phyloP scores from a whole-genome alignment of 1,139 yeast species.

The Sugiyamaella castrensis region DNA sequence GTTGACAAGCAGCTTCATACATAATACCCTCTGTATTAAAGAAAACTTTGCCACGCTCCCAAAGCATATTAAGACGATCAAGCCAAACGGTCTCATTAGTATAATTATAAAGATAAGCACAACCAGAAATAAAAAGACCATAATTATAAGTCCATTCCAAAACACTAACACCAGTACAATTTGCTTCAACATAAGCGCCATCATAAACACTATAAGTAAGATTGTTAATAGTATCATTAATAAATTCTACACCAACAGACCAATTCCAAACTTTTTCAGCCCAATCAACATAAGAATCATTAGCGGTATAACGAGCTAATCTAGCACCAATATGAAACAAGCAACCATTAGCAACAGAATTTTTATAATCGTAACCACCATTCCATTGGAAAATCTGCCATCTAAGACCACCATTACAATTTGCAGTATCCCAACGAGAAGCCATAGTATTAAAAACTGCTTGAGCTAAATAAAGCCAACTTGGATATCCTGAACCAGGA shows the following conservation, averaged over 20 bases:
- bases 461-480: slow-evolving; percentile 70
- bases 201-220: slow-evolving; percentile 40
- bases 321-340: slow-evolving; percentile 76
- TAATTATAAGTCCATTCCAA: slow-evolving; percentile 77
- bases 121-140: slow-evolving; percentile 69
- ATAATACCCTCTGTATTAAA: slow-evolving; percentile 49
- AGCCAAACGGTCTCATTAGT: slow-evolving; percentile 62
- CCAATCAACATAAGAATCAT: slow-evolving; percentile 53
- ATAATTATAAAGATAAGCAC: slow-evolving; percentile 65
- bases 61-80: slow-evolving; percentile 48
- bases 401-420: slow-evolving; percentile 74
- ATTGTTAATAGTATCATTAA: slow-evolving; percentile 39
- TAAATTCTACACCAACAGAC: slow-evolving; percentile 54
- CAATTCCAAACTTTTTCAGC: slow-evolving; percentile 70
- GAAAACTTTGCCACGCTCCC: slow-evolving; percentile 49
- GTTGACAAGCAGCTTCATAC: slow-evolving; percentile 71
- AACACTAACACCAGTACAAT: slow-evolving; percentile 54
- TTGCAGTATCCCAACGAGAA: slow-evolving; percentile 63
- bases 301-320: slow-evolving; percentile 63
- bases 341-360: slow-evolving; percentile 75
- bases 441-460: slow-evolving; percentile 77
- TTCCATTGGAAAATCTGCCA: slow-evolving; percentile 84
- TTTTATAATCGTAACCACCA: slow-evolving; percentile 74
- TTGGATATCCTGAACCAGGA: slow-evolving; percentile 51
- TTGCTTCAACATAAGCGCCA: slow-evolving; percentile 60